These are phyloP conservation scores for Rhizopogon rudus DNA, from an alignment of 768 basidiomycete genomes.

Conservation along the genomic window DNA sequence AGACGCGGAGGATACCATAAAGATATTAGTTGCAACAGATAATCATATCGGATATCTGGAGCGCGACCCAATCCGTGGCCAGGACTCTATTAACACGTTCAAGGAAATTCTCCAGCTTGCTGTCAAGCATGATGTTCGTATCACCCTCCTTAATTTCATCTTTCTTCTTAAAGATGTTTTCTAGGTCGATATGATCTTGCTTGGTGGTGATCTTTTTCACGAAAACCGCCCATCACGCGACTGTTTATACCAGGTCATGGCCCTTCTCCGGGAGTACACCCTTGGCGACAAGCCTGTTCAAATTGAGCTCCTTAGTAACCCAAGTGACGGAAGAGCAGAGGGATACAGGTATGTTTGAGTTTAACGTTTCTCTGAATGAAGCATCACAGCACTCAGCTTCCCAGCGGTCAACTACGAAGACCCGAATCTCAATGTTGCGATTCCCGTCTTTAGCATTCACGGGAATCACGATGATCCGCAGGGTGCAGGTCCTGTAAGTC, in stretches of 20 bases:
- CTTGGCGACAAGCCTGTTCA: slow-evolving; percentile 86
- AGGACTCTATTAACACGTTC: slow-evolving; percentile 95
- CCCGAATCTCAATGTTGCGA: slow-evolving; percentile 87
- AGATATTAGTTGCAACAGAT: slow-evolving; percentile 89
- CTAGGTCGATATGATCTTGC: slow-evolving; percentile 92
- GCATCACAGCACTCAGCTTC: slow-evolving; percentile 49
- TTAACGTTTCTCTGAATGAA: background rate
- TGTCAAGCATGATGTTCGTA: slow-evolving; percentile 75
- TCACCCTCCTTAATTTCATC: background rate
- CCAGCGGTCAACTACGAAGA: slow-evolving; percentile 98
- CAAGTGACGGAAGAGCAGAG: slow-evolving; percentile 81
- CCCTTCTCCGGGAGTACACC: slow-evolving; percentile 86
- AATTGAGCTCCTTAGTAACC: slow-evolving; percentile 89
- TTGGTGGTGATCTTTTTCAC: slow-evolving; percentile 96
- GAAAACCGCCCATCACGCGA: slow-evolving; percentile 94
- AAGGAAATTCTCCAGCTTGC: slow-evolving; percentile 90
- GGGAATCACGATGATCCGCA: slow-evolving; percentile 99
- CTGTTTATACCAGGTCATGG: slow-evolving; percentile 84
- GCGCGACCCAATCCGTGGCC: slow-evolving; percentile 89
- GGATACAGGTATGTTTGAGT: slow-evolving; percentile 67
- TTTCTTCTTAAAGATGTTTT: background rate
- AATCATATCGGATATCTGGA: slow-evolving; percentile 96
- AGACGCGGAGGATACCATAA: slow-evolving; percentile 67
- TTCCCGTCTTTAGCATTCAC: slow-evolving; percentile 99
- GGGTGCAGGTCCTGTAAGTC: slow-evolving; percentile 81